phyloP scores from a whole-genome alignment of 306 rosid species.

The Gynostemma pentaphyllum region DNA sequence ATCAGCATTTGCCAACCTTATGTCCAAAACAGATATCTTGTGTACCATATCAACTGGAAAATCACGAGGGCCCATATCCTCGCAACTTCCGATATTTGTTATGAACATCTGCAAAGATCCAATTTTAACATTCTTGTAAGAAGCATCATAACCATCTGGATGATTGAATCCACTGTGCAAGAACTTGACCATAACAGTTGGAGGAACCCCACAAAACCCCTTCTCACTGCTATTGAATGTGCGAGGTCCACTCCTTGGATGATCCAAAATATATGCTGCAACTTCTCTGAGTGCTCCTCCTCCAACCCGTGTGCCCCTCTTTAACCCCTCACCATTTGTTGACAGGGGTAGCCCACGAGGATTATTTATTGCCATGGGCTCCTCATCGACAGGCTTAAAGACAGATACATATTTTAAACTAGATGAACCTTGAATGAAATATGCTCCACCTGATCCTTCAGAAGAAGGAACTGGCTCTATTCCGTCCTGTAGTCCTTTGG shows the following conservation, averaged over 20 bases:
- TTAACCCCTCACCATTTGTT: constrained; percentile 45
- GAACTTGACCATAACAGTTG: constrained; percentile 45
- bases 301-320: constrained; percentile 51
- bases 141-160: constrained; percentile 30
- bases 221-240: constrained; percentile 11
- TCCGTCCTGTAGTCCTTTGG: too few species aligned
- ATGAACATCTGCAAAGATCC: constrained; percentile 52
- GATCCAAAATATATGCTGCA: constrained; percentile 59
- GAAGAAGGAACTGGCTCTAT: too few species aligned
- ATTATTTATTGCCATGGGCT: constrained; percentile 60
- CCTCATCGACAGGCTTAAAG: constrained; percentile 71
- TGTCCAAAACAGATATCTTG: constrained; percentile 54
- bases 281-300: constrained; percentile 56
- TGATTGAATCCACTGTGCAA: constrained; percentile 36
- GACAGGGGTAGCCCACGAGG: constrained; percentile 46
- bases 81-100: constrained; percentile 48
- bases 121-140: constrained; percentile 18
- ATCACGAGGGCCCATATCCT: constrained; percentile 48
- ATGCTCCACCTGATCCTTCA: too few species aligned
- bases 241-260: constrained; percentile 39
- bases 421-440: constrained; percentile 56
- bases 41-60: constrained; percentile 53
- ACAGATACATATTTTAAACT: constrained; percentile 48
- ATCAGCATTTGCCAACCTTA: constrained; percentile 57
- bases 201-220: constrained; percentile 57